A percentile compares a stretch with the other conserved stretches of the same genome.
Conservation (phyloP, 2,329 filamentous ascomycete genomes). For the Fusarium subtropicale region DNA sequence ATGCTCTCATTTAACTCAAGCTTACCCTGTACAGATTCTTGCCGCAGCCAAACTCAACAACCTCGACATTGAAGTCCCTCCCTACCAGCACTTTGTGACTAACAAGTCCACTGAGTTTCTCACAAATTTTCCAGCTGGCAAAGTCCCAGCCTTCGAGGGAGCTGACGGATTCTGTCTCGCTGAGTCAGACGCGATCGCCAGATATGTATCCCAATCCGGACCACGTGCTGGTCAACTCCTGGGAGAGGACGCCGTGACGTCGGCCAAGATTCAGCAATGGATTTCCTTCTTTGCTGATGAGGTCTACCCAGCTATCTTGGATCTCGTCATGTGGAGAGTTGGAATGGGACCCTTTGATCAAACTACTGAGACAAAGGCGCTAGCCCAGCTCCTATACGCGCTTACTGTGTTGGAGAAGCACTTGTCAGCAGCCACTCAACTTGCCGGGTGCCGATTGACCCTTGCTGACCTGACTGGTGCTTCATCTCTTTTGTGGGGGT, state of each 20-base stretch:
- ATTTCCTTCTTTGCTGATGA: constrained; percentile 12
- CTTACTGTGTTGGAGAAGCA: constrained; percentile 3
- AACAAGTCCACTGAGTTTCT: constrained; percentile 10
- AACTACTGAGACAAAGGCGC: neutral
- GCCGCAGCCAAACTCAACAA: constrained; percentile 12
- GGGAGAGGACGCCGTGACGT: neutral
- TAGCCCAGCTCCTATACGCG: neutral
- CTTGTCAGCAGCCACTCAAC: neutral
- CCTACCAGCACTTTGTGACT: constrained; percentile 5
- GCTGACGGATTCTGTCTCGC: neutral
- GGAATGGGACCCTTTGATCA: neutral
- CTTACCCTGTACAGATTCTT: constrained; percentile 7
- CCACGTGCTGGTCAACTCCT: neutral
- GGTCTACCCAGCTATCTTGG: neutral
- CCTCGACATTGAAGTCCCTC: neutral
- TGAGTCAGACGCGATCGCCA: constrained; percentile 10
- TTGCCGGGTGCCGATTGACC: neutral
- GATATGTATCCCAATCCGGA: constrained; percentile 1
- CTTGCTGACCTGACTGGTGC: constrained; percentile 8
- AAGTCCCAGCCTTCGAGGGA: constrained; percentile 3
- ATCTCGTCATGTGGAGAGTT: constrained; percentile 8
- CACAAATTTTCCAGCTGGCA: constrained; percentile 2
- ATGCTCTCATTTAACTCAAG: neutral
- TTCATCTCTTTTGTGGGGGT: neutral
- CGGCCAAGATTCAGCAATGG: constrained; percentile 11